phyloP scores from a whole-genome alignment of 2,329 filamentous ascomycete genomes.

The Laburnicola sp. region DNA sequence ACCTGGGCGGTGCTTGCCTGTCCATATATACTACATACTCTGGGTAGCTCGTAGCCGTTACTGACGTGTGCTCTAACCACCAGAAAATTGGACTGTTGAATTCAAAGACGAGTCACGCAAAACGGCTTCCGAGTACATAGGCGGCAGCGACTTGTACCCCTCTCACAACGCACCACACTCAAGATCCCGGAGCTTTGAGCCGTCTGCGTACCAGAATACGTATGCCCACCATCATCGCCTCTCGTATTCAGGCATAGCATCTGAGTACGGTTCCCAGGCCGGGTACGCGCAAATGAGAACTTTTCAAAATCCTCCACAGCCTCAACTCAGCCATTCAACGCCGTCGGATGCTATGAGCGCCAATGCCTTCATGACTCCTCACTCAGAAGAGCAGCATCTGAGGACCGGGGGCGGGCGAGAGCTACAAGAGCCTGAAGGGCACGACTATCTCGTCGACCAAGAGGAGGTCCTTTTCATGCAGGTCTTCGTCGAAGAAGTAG shows the following conservation, averaged over 20 bases:
- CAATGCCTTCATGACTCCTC: conserved; percentile 51
- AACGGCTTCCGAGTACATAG: conserved; percentile 87
- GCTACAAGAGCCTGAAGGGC: conserved; percentile 26
- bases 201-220: conserved; percentile 7
- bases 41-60: background rate
- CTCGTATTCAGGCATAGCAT: conserved; percentile 11
- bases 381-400: conserved; percentile 21
- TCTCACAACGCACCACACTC: conserved; percentile 26
- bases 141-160: conserved; percentile 74
- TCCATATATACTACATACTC: no score
- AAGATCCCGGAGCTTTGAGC: conserved; percentile 3
- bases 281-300: conserved; percentile 5
- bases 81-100: conserved; percentile 67
- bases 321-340: conserved; percentile 20
- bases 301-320: conserved; percentile 9
- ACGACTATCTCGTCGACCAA: conserved; percentile 68
- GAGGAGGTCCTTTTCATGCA: conserved; percentile 90
- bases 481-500: conserved; percentile 87
- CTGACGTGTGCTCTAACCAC: conserved; percentile 39
- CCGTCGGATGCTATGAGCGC: conserved; percentile 50
- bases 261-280: conserved; percentile 4
- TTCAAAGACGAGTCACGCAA: conserved; percentile 88
- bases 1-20: background rate
- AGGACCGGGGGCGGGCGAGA: background rate
- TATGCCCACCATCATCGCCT: conserved; percentile 17